Evolutionary conservation across 495 filamentous ascomycete genomes (phyloP), one percentile per base, ranked within the genome.

Genomic region (Glonium stellatum): DNA sequence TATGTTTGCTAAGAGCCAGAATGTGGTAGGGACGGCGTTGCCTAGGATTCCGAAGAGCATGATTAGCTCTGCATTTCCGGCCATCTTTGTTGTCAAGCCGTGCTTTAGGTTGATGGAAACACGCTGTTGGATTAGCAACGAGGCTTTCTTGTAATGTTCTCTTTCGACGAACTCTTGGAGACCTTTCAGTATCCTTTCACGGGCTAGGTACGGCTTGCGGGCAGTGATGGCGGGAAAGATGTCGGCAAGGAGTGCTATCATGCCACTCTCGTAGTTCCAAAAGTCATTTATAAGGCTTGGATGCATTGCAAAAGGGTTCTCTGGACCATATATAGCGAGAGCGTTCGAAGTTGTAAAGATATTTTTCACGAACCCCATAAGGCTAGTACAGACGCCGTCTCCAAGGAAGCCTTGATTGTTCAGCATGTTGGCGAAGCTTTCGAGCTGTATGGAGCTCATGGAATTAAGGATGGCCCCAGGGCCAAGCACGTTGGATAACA

Each of bases 181-280:
- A 3, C 62, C 66, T 13, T 63, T 53, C 25, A 60, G 49, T 8
- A 70, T 1, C 39, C 39, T 47, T 27, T 67, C 31, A 15, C 65
- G 56, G 1, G 58, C 67, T 21, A 36, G 9, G 44, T 60, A 57
- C n/a, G 42, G 61, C 42, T 67, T 65, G 22, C 42, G 60, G 9
- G 58, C 57, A 13, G 55, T 59, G 25, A 69, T 23, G 1, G 46
- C 54, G 0, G 67, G 67, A 18, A 51, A 55, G 0, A 67, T 34
- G 19, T 55, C 44, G 3, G 55, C 46, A 18, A 66, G 42, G 1
- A 69, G 54, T 18, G 13, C 13, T 11, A 23, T 34, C 5, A 62
- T 37, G 31, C 47, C 47, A 34, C 22, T 48, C n/a, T 69, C 67
- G 35, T 64, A 59, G n/a, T 31, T 37, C 67, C 67, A 70, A 44